Percentiles rank a stretch among this genome's conserved stretches.
These are phyloP conservation scores for Trichoderma orchidacearum DNA, from an alignment of 495 filamentous ascomycete species.

Conservation along the genomic window DNA sequence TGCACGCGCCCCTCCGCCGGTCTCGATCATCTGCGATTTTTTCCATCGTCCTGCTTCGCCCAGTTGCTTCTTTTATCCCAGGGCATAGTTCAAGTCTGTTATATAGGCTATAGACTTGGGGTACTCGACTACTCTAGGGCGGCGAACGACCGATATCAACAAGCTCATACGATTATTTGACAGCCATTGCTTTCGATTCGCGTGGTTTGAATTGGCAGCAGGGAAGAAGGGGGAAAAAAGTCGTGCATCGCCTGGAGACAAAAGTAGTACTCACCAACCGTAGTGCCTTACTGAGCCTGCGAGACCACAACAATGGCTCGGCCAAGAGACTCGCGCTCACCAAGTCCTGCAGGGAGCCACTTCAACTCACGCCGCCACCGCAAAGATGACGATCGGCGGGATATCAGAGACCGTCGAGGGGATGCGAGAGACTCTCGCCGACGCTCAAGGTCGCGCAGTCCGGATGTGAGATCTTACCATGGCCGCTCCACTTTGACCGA, in stretches of 20 bases:
- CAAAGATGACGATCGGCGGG: slow-evolving; percentile 65
- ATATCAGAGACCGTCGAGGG: slow-evolving; percentile 42
- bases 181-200: neutral
- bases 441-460: slow-evolving; percentile 53
- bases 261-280: slow-evolving; percentile 2
- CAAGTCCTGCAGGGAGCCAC: slow-evolving; percentile 87
- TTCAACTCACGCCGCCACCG: slow-evolving; percentile 57
- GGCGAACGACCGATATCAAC: neutral
- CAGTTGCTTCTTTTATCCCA: no score
- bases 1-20: no score
- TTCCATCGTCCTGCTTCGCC: no score
- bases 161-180: neutral
- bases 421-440: slow-evolving; percentile 44
- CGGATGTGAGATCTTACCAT: slow-evolving; percentile 41
- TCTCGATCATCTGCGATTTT: no score
- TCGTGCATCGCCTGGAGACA: neutral
- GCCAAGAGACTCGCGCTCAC: slow-evolving; percentile 86
- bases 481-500: neutral
- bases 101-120: neutral
- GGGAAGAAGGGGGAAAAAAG: neutral
- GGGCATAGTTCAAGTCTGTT: no score
- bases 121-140: neutral
- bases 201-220: neutral
- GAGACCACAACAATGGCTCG: slow-evolving; percentile 49
- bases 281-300: slow-evolving; percentile 2